These are phyloP conservation scores for Wallacemonas sp. DNA, from an alignment of 208 protist genomes.

Conservation along the genomic window DNA sequence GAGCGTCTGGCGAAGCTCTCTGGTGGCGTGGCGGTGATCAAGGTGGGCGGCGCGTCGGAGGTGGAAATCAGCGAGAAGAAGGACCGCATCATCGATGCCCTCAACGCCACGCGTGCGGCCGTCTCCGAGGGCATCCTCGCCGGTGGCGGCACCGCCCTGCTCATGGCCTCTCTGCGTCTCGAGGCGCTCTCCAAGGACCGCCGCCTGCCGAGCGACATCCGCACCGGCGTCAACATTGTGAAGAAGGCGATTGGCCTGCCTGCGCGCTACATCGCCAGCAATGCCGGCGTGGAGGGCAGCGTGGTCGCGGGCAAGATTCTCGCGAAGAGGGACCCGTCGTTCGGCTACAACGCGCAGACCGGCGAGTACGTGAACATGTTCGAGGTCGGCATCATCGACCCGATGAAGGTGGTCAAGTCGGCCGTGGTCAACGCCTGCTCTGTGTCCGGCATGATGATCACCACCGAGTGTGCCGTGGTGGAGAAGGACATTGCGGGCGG, in stretches of 20 bases:
- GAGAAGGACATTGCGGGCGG: slow-evolving; percentile 71
- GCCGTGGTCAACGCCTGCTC: slow-evolving; percentile 97
- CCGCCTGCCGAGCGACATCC: slow-evolving; percentile 61
- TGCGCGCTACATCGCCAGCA: slow-evolving; percentile 94
- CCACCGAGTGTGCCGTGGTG: slow-evolving; percentile 97
- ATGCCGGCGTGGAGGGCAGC: slow-evolving; percentile 97
- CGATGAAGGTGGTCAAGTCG: slow-evolving; percentile 99
- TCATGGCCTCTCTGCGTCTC: slow-evolving; percentile 91
- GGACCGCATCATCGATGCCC: slow-evolving; percentile 98
- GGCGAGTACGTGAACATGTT: slow-evolving; percentile 98
- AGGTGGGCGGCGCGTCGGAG: slow-evolving; percentile 98
- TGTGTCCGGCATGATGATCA: slow-evolving; percentile 99
- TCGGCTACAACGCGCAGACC: slow-evolving; percentile 97
- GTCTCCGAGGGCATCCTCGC: slow-evolving; percentile 99
- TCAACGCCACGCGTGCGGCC: slow-evolving; percentile 98
- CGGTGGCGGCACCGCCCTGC: slow-evolving; percentile 97
- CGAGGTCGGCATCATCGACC: slow-evolving; percentile 99
- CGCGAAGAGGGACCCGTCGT: slow-evolving; percentile 68
- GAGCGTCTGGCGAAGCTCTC: slow-evolving; percentile 93
- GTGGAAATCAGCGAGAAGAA: slow-evolving; percentile 99
- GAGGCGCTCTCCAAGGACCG: slow-evolving; percentile 81
- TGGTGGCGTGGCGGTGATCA: slow-evolving; percentile 95
- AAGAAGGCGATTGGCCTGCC: slow-evolving; percentile 82
- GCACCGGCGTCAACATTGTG: slow-evolving; percentile 86
- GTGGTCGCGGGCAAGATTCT: slow-evolving; percentile 98